These are phyloP conservation scores for Trametes cubensis DNA, from an alignment of 768 basidiomycete species.

Conservation along the genomic window DNA sequence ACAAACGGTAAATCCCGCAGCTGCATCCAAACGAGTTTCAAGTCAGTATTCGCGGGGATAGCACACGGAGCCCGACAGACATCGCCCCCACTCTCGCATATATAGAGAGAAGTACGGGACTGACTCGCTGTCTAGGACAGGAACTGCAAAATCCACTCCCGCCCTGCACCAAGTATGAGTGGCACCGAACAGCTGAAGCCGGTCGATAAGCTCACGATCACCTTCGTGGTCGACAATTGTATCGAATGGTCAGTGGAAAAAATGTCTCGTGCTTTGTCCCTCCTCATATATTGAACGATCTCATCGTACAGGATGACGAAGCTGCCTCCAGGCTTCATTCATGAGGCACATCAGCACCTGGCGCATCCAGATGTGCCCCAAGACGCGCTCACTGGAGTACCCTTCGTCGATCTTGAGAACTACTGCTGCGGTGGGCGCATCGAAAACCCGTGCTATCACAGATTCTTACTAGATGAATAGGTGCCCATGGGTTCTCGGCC, in stretches of 20 bases:
- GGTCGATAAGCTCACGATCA: slow-evolving; percentile 50
- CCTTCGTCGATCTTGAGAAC: slow-evolving; percentile 70
- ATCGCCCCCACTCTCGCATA: too few species aligned
- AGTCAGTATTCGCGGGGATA: too few species aligned
- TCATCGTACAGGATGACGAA: slow-evolving; percentile 65
- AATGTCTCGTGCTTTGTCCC: too few species aligned
- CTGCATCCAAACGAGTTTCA: too few species aligned
- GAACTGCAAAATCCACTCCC: background rate
- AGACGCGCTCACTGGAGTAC: slow-evolving; percentile 53
- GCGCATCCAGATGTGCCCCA: slow-evolving; percentile 46
- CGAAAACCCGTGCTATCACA: background rate
- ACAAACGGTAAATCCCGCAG: too few species aligned
- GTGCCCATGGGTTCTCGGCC: slow-evolving; percentile 85
- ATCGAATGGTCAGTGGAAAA: slow-evolving; percentile 75
- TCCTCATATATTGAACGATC: background rate
- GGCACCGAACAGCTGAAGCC: slow-evolving; percentile 12
- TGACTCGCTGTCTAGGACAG: background rate
- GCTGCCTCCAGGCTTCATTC: slow-evolving; percentile 75
- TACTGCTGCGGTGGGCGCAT: slow-evolving; percentile 65
- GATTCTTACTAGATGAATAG: slow-evolving; percentile 36
- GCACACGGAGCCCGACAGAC: too few species aligned
- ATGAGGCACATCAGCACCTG: slow-evolving; percentile 70
- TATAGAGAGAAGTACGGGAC: background rate
- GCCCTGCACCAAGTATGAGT: background rate
- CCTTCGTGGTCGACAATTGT: slow-evolving; percentile 74